A percentile compares a stretch with the other conserved stretches of the same genome.
These are phyloP conservation scores for Sphagnum contortum DNA, from an alignment of 225 moss, liverwort and hornwort species.

Conservation along the genomic window DNA sequence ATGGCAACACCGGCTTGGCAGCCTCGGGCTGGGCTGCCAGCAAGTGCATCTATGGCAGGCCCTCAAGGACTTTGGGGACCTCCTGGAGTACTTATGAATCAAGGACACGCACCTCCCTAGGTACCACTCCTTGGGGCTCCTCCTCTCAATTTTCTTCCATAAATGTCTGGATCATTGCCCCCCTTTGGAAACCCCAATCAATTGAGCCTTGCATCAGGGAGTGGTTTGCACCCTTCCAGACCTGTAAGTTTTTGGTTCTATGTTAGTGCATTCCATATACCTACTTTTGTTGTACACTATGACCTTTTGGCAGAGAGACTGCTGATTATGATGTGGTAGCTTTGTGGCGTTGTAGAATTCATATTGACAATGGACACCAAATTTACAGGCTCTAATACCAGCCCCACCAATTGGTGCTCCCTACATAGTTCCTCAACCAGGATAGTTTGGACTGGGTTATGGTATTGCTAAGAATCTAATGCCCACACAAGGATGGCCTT, in stretches of 20 bases:
- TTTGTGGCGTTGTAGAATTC: no score
- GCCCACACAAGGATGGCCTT: slow-evolving; percentile 52
- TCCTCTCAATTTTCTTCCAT: slow-evolving; percentile 18
- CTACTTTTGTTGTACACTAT: not conserved
- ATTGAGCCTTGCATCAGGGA: slow-evolving; percentile 27
- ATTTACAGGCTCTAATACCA: slow-evolving; percentile 44
- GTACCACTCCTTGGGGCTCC: slow-evolving; percentile 30
- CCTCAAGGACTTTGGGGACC: slow-evolving; percentile 61
- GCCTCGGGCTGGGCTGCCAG: slow-evolving; percentile 46
- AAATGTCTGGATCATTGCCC: slow-evolving; percentile 6
- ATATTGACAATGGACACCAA: no score
- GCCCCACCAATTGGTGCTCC: slow-evolving; percentile 32
- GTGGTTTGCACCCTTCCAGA: slow-evolving; percentile 11
- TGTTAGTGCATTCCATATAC: not conserved
- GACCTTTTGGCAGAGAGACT: not conserved
- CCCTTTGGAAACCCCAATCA: slow-evolving; percentile 23
- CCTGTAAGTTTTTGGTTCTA: slow-evolving; percentile 18
- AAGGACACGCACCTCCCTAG: slow-evolving; percentile 42
- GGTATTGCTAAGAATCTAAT: slow-evolving; percentile 39
- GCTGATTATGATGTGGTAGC: no score
- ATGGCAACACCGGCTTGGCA: slow-evolving; percentile 79
- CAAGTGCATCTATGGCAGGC: slow-evolving; percentile 28
- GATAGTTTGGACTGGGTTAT: slow-evolving; percentile 38
- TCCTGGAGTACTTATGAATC: slow-evolving; percentile 36
- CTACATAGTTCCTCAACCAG: slow-evolving; percentile 33